phyloP scores from a whole-genome alignment of 225 moss, liverwort and hornwort genomes.

The Ulota crispa region DNA sequence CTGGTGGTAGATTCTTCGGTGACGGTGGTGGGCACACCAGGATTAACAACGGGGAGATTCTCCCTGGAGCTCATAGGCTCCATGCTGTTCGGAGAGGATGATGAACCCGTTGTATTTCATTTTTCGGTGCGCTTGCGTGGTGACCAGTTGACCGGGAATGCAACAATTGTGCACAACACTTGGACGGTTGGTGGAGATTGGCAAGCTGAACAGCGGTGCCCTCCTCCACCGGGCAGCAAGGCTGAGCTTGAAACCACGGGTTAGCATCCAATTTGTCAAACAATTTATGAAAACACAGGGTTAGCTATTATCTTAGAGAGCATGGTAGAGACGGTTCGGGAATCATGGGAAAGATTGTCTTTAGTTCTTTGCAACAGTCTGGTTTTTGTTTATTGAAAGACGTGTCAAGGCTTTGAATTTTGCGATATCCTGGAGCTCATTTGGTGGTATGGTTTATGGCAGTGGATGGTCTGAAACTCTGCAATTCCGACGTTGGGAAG shows the following conservation, averaged over 20 bases:
- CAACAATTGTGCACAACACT: slow-evolving; percentile 53
- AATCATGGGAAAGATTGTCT: background rate
- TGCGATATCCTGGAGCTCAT: slow-evolving; percentile 7
- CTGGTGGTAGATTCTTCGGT: slow-evolving; percentile 58
- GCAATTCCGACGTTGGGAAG: slow-evolving; percentile 69
- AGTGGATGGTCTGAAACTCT: slow-evolving; percentile 82
- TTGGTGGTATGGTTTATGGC: slow-evolving; percentile 23
- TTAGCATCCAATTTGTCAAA: slow-evolving; percentile 18
- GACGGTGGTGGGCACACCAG: slow-evolving; percentile 51
- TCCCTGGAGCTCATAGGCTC: slow-evolving; percentile 53
- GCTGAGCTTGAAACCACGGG: slow-evolving; percentile 35
- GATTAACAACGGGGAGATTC: slow-evolving; percentile 25
- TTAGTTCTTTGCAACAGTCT: background rate
- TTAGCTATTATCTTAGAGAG: background rate
- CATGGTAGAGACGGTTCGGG: background rate
- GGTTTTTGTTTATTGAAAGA: background rate
- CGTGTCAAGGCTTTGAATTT: background rate
- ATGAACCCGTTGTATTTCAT: slow-evolving; percentile 60
- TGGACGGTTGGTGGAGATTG: slow-evolving; percentile 62
- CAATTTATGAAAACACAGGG: background rate
- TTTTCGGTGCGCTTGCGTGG: slow-evolving; percentile 49
- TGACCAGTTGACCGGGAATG: slow-evolving; percentile 30
- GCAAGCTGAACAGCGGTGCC: slow-evolving; percentile 84
- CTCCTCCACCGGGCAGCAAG: slow-evolving; percentile 18
- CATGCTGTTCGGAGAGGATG: slow-evolving; percentile 40